Evolutionary conservation across 352 stramenopile genomes (phyloP).

Genomic region (Phytophthora cactorum): DNA sequence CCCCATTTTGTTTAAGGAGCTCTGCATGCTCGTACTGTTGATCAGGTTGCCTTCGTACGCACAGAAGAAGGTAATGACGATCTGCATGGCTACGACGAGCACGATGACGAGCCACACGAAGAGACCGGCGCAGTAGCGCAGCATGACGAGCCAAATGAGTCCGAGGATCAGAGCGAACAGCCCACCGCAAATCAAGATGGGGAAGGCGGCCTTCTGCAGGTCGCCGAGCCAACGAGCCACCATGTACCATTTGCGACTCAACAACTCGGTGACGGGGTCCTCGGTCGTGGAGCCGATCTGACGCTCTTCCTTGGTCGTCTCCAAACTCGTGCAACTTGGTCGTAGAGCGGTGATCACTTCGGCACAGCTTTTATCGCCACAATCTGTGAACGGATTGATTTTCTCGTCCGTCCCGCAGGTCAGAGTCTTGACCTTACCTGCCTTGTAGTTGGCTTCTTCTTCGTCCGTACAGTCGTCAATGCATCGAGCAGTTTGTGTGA

Average conservation of each 20-base stretch:
- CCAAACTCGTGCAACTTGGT: conserved; percentile 59
- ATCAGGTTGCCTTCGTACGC: conserved; percentile 77
- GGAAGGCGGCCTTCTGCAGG: conserved; percentile 76
- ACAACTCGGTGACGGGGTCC: conserved; percentile 60
- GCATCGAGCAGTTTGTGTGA: conserved; percentile 54
- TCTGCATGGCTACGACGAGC: conserved; percentile 64
- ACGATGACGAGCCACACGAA: conserved; percentile 87
- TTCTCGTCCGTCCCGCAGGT: conserved; percentile 50
- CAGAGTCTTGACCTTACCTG: conserved; percentile 16
- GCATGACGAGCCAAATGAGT: conserved; percentile 76
- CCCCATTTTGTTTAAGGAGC: conserved; percentile 61
- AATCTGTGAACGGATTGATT: conserved; percentile 62
- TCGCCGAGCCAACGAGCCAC: conserved; percentile 80
- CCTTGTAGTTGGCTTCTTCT: conserved; percentile 44
- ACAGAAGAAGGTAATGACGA: conserved; percentile 79
- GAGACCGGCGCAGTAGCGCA: conserved; percentile 77
- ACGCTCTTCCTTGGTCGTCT: conserved; percentile 49
- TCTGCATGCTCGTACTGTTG: conserved; percentile 48
- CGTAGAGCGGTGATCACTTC: conserved; percentile 46
- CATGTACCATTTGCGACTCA: conserved; percentile 75
- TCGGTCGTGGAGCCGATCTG: conserved; percentile 48
- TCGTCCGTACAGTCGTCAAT: conserved; percentile 64
- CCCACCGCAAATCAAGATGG: conserved; percentile 78
- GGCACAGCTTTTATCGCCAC: conserved; percentile 53
- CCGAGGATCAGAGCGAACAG: conserved; percentile 71